These are phyloP conservation scores for Aureobasidium sp. DNA, from an alignment of 2,329 filamentous ascomycete species.

Conservation along the genomic window DNA sequence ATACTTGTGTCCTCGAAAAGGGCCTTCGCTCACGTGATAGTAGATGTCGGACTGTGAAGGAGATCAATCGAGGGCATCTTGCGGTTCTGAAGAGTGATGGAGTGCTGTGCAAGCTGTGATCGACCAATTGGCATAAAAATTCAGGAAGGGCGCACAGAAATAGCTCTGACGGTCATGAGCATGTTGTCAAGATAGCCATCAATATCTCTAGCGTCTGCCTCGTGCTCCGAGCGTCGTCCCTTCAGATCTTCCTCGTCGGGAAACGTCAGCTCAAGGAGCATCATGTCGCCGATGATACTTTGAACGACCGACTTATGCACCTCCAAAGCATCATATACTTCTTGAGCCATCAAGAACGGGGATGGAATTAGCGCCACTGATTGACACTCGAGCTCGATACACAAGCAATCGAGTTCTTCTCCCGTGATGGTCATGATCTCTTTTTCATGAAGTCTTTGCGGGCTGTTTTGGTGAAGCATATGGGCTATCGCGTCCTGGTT, in stretches of 20 bases:
- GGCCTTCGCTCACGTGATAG: neutral
- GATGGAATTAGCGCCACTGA: neutral
- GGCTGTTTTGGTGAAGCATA: too few species aligned
- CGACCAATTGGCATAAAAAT: neutral
- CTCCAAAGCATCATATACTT: neutral
- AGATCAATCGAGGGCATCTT: conserved; percentile 16
- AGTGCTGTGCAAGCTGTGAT: conserved; percentile 5
- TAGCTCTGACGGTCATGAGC: neutral
- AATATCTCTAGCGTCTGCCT: too few species aligned
- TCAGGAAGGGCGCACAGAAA: neutral
- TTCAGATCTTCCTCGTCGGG: neutral
- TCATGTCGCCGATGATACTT: neutral
- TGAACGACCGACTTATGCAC: neutral
- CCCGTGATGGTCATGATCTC: neutral
- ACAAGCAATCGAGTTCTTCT: neutral
- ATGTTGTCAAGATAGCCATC: neutral
- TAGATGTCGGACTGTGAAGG: conserved; percentile 17
- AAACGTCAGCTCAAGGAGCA: neutral
- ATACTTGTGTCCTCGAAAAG: neutral
- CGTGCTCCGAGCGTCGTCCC: too few species aligned
- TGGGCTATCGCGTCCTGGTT: too few species aligned
- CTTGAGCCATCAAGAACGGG: neutral
- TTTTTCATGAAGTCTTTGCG: neutral
- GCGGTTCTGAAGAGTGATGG: conserved; percentile 14
- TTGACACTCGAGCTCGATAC: neutral